Evolutionary conservation across 306 rosid genomes (phyloP).

Genomic region (Vicia sativa): DNA sequence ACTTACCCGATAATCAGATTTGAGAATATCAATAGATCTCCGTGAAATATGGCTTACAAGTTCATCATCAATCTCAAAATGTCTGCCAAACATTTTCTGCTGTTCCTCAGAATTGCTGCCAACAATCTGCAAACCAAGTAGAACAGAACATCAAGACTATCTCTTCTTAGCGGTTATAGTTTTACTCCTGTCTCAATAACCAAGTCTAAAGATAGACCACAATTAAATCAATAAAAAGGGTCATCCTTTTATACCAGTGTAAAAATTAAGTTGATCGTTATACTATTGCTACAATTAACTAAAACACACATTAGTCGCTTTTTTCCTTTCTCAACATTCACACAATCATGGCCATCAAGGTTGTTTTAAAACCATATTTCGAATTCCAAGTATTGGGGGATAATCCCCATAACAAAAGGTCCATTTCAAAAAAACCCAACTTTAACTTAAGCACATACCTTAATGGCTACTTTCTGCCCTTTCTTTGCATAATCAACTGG

Average conservation of each 20-base stretch:
- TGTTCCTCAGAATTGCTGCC: slow-evolving; percentile 87
- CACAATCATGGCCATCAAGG: neutral
- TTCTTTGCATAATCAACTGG: slow-evolving; percentile 90
- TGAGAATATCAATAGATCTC: slow-evolving; percentile 84
- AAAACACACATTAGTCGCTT: slow-evolving; percentile 6
- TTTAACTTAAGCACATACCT: slow-evolving; percentile 55
- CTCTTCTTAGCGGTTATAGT: neutral
- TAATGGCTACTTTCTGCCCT: slow-evolving; percentile 85
- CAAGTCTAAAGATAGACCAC: slow-evolving; percentile 5
- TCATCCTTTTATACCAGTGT: neutral
- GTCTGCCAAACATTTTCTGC: slow-evolving; percentile 94
- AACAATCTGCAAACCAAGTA: slow-evolving; percentile 61
- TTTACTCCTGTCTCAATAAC: slow-evolving; percentile 25
- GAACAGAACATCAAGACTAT: slow-evolving; percentile 20
- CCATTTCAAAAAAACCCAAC: slow-evolving; percentile 1
- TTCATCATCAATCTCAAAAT: slow-evolving; percentile 88
- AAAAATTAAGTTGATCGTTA: neutral
- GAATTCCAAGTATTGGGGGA: slow-evolving; percentile 4
- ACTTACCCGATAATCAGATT: slow-evolving; percentile 84
- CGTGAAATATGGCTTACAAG: slow-evolving; percentile 93
- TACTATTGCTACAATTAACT: slow-evolving; percentile 18
- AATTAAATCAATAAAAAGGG: neutral
- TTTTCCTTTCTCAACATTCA: neutral
- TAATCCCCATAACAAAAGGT: neutral
- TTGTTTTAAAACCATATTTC: slow-evolving; percentile 15